phyloP scores from a whole-genome alignment of 1,284 basidiomycete species.

The Pseudozyma pruni region DNA sequence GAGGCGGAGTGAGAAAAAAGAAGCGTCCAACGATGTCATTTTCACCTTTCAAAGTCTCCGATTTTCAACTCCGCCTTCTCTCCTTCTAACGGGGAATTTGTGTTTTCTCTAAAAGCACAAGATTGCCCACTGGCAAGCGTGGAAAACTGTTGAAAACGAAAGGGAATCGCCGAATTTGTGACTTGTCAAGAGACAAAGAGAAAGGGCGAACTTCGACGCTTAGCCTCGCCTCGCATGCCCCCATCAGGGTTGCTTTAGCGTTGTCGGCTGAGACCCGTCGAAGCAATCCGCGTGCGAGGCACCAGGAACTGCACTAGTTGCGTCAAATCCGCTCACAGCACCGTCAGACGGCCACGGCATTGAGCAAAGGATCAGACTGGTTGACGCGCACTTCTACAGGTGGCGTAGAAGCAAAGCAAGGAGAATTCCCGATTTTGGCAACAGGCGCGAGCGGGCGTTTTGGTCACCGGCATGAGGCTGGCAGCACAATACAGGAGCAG shows the following conservation, averaged over 20 bases:
- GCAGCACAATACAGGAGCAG: background rate
- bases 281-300: conserved; percentile 2
- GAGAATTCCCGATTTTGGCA: background rate
- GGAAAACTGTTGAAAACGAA: background rate
- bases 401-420: background rate
- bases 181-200: no score
- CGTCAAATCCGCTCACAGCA: background rate
- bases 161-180: no score
- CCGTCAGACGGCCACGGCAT: background rate
- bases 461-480: conserved; percentile 8
- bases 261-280: background rate
- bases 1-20: conserved; percentile 9
- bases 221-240: no score
- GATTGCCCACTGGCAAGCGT: background rate
- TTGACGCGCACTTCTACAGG: background rate
- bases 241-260: background rate
- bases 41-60: conserved; percentile 27
- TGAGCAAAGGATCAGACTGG: no score
- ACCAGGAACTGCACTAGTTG: conserved; percentile 9
- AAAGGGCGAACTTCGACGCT: no score
- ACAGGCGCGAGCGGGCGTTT: background rate
- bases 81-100: conserved; percentile 4
- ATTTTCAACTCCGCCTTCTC: conserved; percentile 22
- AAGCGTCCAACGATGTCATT: conserved; percentile 32
- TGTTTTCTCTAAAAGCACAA: conserved; percentile 1